These are phyloP conservation scores for Mortierella sp. DNA, from an alignment of 371 early-diverging fungal genomes.

Conservation along the genomic window DNA sequence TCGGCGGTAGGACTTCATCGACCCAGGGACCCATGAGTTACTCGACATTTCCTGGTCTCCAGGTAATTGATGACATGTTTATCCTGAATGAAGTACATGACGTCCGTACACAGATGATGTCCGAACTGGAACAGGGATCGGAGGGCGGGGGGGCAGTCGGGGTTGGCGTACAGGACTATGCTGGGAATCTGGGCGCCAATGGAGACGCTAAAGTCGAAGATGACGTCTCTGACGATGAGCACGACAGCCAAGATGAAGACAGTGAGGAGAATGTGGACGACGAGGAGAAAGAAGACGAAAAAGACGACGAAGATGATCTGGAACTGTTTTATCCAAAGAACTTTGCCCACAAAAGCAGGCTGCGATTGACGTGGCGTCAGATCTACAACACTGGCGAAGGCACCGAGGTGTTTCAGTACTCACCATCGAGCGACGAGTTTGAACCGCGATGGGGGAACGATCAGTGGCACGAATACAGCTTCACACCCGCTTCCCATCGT, in stretches of 20 bases:
- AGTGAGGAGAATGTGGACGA: slow-evolving; percentile 10
- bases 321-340: slow-evolving; percentile 12
- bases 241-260: not conserved
- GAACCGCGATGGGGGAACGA: slow-evolving; percentile 8
- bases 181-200: too few species aligned
- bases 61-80: slow-evolving; percentile 24
- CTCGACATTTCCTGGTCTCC: slow-evolving; percentile 36
- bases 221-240: not conserved
- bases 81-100: slow-evolving; percentile 20
- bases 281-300: too few species aligned
- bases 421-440: not conserved
- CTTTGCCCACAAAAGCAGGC: slow-evolving; percentile 21
- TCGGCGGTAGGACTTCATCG: slow-evolving; percentile 11
- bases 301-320: slow-evolving; percentile 3
- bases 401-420: slow-evolving; percentile 1
- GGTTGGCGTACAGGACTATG: too few species aligned
- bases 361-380: slow-evolving; percentile 34
- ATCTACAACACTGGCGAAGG: slow-evolving; percentile 29
- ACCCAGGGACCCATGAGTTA: slow-evolving; percentile 12
- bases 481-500: slow-evolving; percentile 19
- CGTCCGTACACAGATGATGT: slow-evolving; percentile 6
- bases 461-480: slow-evolving; percentile 35
- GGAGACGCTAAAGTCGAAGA: too few species aligned
- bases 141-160: too few species aligned
- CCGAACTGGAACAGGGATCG: slow-evolving; percentile 1